Evolutionary conservation across 1,284 basidiomycete species (phyloP), one percentile per base, ranked within the genome.

Genomic region (Hymenochaete sp.): DNA sequence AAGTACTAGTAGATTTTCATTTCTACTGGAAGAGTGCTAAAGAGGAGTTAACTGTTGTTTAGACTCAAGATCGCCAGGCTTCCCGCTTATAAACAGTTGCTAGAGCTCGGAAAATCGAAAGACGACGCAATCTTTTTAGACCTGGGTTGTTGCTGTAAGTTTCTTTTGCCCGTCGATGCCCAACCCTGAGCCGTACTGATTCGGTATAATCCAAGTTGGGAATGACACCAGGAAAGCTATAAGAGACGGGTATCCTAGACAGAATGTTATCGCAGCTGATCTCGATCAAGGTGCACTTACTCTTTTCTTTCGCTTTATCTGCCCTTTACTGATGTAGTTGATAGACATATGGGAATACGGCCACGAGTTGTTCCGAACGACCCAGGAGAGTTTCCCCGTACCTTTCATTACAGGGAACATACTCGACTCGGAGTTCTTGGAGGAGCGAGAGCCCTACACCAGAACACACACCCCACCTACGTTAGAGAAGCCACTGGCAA

Each of bases 401-500:
- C 51, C 49, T 8, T 57, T 57, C 41, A 37, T 58, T 16, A 33
- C 49, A 41, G 55, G 51, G 9, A 53, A 57, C 35, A 45, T 56
- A 24, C 51, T 58, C 28, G 53, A 55, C 47, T 47, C 58, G 2
- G 48, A 49, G 3, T 57, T 65, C 49, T 59, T 74, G 11, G 53
- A 57, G 1, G 55, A 58, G 4, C 50, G 55, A 0, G 51, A 55
- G 2, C 60, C 65, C 2, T 57, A 58, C 39, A 53, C 57, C 45
- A 43, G 54, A 2, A 42, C 54, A 2, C 56, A 61, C 2, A 46
- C 51, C 0, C 52, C 52, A 0, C 53, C 55, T n/a, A 2, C 57
- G 59, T 2, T 63, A 66, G 11, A 56, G 57, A 24, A 55, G 72
- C 4, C 50, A 53, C 8, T 41, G 48, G 4, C 50, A 73, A 16